Evolutionary conservation across 108 stramenopile species (phyloP).

Genomic region (Thalassiosira profunda): DNA sequence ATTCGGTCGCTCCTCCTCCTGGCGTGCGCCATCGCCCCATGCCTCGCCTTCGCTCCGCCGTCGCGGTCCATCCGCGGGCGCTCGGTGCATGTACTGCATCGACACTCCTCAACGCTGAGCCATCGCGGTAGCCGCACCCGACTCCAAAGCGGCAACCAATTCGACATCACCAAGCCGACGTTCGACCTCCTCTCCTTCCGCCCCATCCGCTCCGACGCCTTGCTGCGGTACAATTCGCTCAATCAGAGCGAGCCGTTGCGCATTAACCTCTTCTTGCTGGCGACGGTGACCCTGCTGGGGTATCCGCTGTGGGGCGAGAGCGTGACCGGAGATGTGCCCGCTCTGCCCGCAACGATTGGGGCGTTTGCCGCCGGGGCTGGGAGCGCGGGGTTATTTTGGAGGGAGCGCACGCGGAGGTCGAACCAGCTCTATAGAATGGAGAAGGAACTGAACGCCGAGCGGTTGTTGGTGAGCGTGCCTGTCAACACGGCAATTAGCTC

Average conservation of each 20-base stretch:
- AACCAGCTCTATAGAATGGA: conserved; percentile 78
- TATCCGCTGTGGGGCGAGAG: conserved; percentile 62
- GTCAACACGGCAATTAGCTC: conserved; percentile 45
- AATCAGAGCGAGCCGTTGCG: conserved; percentile 87
- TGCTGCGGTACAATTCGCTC: conserved; percentile 69
- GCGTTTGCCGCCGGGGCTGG: conserved; percentile 33
- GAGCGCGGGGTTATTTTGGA: conserved; percentile 55
- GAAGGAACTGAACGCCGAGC: conserved; percentile 77
- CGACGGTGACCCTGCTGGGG: conserved; percentile 50
- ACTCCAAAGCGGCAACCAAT: conserved; percentile 46
- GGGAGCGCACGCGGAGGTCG: conserved; percentile 64
- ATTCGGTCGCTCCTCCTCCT: too few relatives aligned
- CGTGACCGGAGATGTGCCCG: conserved; percentile 45
- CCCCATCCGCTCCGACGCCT: conserved; percentile 72
- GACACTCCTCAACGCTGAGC: too few relatives aligned
- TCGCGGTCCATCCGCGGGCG: too few relatives aligned
- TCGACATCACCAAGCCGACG: conserved; percentile 78
- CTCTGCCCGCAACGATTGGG: conserved; percentile 15
- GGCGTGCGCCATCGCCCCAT: too few relatives aligned
- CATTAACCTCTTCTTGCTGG: conserved; percentile 64
- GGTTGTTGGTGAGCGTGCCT: conserved; percentile 59
- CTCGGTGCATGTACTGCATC: too few relatives aligned
- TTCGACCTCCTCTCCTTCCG: conserved; percentile 81
- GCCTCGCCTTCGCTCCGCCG: too few relatives aligned
- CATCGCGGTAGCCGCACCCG: too few relatives aligned